Conservation (phyloP, 306 rosid species). For the Glycyrrhiza uralensis region DNA sequence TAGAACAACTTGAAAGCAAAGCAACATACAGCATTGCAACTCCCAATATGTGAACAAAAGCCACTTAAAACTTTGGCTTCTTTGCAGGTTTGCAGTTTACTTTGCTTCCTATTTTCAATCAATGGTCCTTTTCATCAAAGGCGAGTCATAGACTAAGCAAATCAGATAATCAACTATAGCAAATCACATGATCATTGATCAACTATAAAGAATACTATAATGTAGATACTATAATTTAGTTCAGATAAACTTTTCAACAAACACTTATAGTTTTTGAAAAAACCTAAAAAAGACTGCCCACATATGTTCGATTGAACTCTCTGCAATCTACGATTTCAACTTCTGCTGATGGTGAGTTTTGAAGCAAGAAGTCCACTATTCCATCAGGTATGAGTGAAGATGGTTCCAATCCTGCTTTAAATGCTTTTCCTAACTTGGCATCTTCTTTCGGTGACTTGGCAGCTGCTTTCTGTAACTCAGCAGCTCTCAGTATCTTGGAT, state of each 20-base stretch:
- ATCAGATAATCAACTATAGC: not conserved
- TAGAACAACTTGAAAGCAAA: too few relatives aligned
- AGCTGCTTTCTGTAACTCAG: too few relatives aligned
- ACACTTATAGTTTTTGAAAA: too few relatives aligned
- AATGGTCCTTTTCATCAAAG: not conserved
- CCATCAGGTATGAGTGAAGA: slow-evolving; percentile 7
- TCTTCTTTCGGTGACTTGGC: too few relatives aligned
- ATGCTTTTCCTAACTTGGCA: not conserved
- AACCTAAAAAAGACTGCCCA: too few relatives aligned
- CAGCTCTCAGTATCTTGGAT: not conserved
- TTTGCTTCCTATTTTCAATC: not conserved
- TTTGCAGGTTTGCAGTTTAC: not conserved
- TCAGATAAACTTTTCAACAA: too few relatives aligned
- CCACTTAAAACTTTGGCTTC: not conserved
- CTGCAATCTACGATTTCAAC: not conserved
- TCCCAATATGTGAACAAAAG: too few relatives aligned
- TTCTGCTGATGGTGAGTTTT: slow-evolving; percentile 12
- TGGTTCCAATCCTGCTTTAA: not conserved
- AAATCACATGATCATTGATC: not conserved
- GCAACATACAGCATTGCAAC: too few relatives aligned
- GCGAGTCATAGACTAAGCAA: not conserved
- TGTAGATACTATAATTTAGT: too few relatives aligned
- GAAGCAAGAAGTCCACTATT: slow-evolving; percentile 13
- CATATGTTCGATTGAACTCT: too few relatives aligned
- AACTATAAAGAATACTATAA: not conserved